These are phyloP conservation scores for Lactifluus subvellereus DNA, from an alignment of 768 basidiomycete species.

Conservation along the genomic window DNA sequence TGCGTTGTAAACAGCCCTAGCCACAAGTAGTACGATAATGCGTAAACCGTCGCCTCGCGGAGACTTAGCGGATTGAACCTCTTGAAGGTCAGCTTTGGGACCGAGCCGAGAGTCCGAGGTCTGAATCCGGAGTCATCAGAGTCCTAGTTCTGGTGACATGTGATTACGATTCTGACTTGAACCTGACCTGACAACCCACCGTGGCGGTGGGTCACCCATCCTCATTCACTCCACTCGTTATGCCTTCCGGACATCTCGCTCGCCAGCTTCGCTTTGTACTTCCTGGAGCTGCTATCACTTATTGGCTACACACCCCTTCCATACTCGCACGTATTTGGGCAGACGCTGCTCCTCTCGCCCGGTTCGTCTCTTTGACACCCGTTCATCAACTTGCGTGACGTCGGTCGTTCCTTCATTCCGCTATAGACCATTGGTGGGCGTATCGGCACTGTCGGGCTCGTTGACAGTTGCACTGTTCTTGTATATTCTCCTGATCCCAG, in stretches of 20 bases:
- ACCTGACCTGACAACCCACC: not conserved
- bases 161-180: slow-evolving; percentile 9
- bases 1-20: not conserved
- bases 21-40: not conserved
- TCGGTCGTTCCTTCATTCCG: not conserved
- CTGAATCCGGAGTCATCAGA: no score
- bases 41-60: not conserved
- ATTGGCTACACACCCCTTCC: slow-evolving; percentile 51
- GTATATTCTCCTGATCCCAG: slow-evolving; percentile 63
- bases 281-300: slow-evolving; percentile 61
- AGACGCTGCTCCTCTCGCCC: slow-evolving; percentile 51
- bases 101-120: not conserved
- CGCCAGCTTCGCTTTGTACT: slow-evolving; percentile 71
- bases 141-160: not conserved
- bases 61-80: not conserved
- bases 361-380: slow-evolving; percentile 26
- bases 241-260: slow-evolving; percentile 40
- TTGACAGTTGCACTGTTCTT: slow-evolving; percentile 66
- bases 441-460: slow-evolving; percentile 49
- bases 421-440: slow-evolving; percentile 46
- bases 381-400: not conserved
- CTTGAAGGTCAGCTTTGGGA: not conserved
- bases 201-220: not conserved
- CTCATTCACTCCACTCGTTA: not conserved
- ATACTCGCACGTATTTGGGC: slow-evolving; percentile 42